phyloP scores from a whole-genome alignment of 805 yeast genomes.

The Hyphopichia homilentoma region DNA sequence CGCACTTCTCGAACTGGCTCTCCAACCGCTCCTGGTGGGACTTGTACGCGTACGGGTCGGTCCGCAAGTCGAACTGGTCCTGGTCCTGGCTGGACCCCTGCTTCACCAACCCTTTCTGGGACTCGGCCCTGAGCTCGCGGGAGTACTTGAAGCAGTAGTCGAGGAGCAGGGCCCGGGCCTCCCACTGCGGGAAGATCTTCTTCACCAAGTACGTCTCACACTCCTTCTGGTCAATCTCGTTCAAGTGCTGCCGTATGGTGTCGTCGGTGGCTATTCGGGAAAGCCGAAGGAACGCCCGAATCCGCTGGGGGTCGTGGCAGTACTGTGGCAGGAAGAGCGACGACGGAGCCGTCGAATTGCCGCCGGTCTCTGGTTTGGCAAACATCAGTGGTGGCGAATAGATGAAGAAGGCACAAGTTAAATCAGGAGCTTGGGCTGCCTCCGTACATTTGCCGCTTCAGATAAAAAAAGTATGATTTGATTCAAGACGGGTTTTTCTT shows the following conservation, averaged over 20 bases:
- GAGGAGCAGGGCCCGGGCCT: constrained; percentile 24
- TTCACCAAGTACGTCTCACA: constrained; percentile 27
- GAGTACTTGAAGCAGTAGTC: constrained; percentile 29
- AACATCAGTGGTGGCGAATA: too few relatives aligned
- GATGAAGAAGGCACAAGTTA: too few relatives aligned
- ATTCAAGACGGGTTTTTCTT: too few relatives aligned
- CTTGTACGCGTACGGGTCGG: constrained; percentile 37
- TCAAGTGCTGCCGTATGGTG: constrained; percentile 33
- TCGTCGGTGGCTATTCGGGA: constrained; percentile 41
- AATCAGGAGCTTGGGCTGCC: too few relatives aligned
- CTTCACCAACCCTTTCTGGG: constrained; percentile 1
- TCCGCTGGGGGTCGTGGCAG: constrained; percentile 30
- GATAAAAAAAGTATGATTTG: too few relatives aligned
- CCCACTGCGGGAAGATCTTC: constrained; percentile 35
- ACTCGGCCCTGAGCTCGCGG: constrained; percentile 14
- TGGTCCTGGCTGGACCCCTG: background rate
- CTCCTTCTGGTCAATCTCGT: constrained; percentile 18
- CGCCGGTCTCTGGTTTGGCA: too few relatives aligned
- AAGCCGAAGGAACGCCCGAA: constrained; percentile 35
- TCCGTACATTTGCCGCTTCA: too few relatives aligned
- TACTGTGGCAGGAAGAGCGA: constrained; percentile 24
- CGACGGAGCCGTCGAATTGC: too few relatives aligned
- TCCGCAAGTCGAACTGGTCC: constrained; percentile 24
- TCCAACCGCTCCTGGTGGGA: constrained; percentile 17
- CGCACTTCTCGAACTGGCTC: constrained; percentile 22